Evolutionary conservation across 2,329 filamentous ascomycete species (phyloP), one percentile per base, ranked within the genome.

Genomic region (Diplodia mutila): DNA sequence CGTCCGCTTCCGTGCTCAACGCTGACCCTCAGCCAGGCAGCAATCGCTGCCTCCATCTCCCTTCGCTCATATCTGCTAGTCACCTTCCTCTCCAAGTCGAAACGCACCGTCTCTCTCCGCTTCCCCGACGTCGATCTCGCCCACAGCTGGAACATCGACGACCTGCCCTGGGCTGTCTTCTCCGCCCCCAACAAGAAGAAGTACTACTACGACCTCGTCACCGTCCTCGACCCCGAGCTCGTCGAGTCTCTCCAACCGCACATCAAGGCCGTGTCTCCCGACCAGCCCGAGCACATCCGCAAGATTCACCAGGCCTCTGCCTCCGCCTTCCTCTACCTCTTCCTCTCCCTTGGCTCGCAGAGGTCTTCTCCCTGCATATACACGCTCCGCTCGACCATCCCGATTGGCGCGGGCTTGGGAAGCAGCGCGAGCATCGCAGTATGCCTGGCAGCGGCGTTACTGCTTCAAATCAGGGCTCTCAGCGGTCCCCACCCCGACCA

Each of bases 31-130:
- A 34, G 4, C 65, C 72, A 93, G 90, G 89, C 93, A 72, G 94
- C 95, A 68, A 94, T 99, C 79, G 95, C 95, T 64, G 96, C 95
- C 27, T 90, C 95, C 34, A 96, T 99, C 68, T 97, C 95, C 32
- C 86, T 99, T 32, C 91, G 95, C 73, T 98, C 95, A 53, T 99
- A 98, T 78, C 91, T 99, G 61, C 93, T 97, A 74, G 94, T 98
- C 76, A 97, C 94, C 18, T 92, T 94, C 16, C 87, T 97, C 55
- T 96, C 93, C 70, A 97, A 97, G 81, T 96, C 93, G 51, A 91
- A 91, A 76, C 89, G 93, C 69, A 97, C 91, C 16, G 89, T 99
- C 61, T 91, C 91, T 2, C 84, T 99, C 66, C 90, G 90, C 74
- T 98, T 99, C 78, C 90, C 93, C 69, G 95, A 99, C 77, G 93